phyloP scores from a whole-genome alignment of 1,284 basidiomycete species.

The Rhodotorula sp. region DNA sequence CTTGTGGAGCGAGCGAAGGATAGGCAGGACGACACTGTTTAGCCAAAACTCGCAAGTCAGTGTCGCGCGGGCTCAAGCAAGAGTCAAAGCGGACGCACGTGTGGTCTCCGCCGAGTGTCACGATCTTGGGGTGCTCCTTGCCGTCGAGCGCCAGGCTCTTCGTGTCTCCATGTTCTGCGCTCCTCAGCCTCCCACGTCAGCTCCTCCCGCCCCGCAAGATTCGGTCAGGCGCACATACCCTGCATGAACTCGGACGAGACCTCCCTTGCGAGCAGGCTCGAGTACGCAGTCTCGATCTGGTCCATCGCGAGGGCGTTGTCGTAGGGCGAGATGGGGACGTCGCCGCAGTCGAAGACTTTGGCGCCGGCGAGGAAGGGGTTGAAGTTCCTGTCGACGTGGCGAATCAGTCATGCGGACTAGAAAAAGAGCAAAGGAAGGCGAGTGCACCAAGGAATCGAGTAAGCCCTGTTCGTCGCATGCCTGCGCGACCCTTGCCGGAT shows the following conservation, averaged over 20 bases:
- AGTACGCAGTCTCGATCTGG: slow-evolving; percentile 50
- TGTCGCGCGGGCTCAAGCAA: too few species aligned
- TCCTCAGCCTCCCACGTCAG: too few species aligned
- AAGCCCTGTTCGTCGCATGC: slow-evolving; percentile 39
- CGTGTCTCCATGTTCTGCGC: slow-evolving; percentile 11
- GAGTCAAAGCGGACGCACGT: slow-evolving; percentile 30
- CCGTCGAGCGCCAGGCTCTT: slow-evolving; percentile 25
- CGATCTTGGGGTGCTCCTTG: slow-evolving; percentile 43
- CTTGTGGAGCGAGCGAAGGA: slow-evolving; percentile 50
- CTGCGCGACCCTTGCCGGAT: slow-evolving; percentile 51
- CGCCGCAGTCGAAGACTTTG: slow-evolving; percentile 49
- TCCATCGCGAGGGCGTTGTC: slow-evolving; percentile 51
- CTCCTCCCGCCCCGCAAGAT: background rate
- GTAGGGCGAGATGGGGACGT: slow-evolving; percentile 52
- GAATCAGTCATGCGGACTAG: background rate
- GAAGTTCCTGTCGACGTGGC: background rate
- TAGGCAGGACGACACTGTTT: slow-evolving; percentile 49
- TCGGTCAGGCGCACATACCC: background rate
- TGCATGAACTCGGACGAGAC: slow-evolving; percentile 22
- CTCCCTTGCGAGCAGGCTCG: slow-evolving; percentile 26
- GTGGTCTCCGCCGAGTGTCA: slow-evolving; percentile 54
- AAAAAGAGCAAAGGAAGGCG: background rate
- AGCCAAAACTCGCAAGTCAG: background rate
- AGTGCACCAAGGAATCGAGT: slow-evolving; percentile 30
- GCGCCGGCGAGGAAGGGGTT: slow-evolving; percentile 24